Evolutionary conservation across 2,329 filamentous ascomycete species (phyloP).

Genomic region (Cryphonectria naterciae): DNA sequence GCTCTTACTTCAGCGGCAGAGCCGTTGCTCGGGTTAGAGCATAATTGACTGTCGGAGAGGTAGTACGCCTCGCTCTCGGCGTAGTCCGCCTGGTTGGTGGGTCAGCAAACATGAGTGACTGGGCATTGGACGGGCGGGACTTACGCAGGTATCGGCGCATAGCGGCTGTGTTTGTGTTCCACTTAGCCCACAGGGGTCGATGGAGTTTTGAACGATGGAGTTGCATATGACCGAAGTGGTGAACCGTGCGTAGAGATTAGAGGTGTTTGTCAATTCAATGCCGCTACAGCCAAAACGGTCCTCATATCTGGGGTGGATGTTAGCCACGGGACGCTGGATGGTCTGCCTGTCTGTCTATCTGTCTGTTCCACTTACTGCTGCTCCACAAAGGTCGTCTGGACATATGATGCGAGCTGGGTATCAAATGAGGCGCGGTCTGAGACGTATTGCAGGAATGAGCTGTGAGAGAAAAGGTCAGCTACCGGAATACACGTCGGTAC

Average conservation of each 20-base stretch:
- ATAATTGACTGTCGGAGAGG: constrained; percentile 73
- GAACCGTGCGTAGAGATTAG: constrained; percentile 87
- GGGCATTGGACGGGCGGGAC: constrained; percentile 37
- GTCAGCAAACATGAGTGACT: constrained; percentile 33
- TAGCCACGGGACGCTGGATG: constrained; percentile 22
- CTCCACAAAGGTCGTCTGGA: constrained; percentile 74
- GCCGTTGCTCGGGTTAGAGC: constrained; percentile 66
- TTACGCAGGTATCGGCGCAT: constrained; percentile 86
- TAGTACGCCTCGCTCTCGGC: constrained; percentile 89
- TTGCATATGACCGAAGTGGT: constrained; percentile 93
- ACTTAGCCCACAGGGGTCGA: constrained; percentile 68
- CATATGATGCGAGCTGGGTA: constrained; percentile 70
- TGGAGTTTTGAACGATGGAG: constrained; percentile 88
- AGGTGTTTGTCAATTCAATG: constrained; percentile 77
- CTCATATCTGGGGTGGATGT: constrained; percentile 67
- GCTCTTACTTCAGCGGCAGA: constrained; percentile 80
- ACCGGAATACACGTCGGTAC: no score
- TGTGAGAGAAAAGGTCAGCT: constrained; percentile 51
- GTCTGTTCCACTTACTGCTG: constrained; percentile 66
- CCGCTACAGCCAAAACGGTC: constrained; percentile 77
- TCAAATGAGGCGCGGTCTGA: constrained; percentile 80
- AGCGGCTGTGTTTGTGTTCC: constrained; percentile 70
- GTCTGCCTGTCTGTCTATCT: not conserved
- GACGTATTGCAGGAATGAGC: constrained; percentile 85
- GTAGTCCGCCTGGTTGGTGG: constrained; percentile 67